Percentiles rank a stretch among this genome's conserved stretches.
Conservation (phyloP, 2,329 filamentous ascomycete genomes). For the Ramichloridium luteum region DNA sequence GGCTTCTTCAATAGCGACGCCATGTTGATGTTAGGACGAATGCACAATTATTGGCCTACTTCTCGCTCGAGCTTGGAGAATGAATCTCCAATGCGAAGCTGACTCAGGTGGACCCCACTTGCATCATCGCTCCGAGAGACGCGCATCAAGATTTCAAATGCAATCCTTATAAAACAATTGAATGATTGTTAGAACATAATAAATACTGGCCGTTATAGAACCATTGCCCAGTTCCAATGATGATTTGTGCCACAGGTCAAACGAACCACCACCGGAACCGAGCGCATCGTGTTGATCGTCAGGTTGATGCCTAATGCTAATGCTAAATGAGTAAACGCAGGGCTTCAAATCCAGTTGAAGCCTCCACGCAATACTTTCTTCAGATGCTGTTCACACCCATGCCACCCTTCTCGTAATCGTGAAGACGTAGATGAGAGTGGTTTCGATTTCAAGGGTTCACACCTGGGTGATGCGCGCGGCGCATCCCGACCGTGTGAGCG, state of each 20-base stretch:
- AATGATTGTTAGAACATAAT: no score
- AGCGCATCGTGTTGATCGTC: not conserved
- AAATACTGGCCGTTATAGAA: no score
- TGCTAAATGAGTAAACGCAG: slow-evolving; percentile 1
- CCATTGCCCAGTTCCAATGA: no score
- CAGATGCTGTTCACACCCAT: slow-evolving; percentile 18
- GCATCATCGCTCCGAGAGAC: no score
- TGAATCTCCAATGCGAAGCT: no score
- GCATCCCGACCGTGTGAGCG: not conserved
- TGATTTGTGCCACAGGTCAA: slow-evolving; percentile 1
- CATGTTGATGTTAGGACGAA: no score
- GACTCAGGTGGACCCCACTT: no score
- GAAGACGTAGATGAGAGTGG: slow-evolving; percentile 12
- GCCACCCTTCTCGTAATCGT: slow-evolving; percentile 14
- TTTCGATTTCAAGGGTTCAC: slow-evolving; percentile 10
- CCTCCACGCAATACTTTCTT: slow-evolving; percentile 18
- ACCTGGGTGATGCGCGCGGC: slow-evolving; percentile 1
- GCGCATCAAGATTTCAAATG: no score
- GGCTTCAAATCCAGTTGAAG: slow-evolving; percentile 16
- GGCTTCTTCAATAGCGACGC: slow-evolving; percentile 56
- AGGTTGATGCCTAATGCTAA: not conserved
- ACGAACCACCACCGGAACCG: not conserved
- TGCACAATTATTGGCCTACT: no score
- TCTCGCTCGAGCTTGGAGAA: no score
- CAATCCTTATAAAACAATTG: no score